Evolutionary conservation across 106 monocot genomes (phyloP), one percentile per base, ranked within the genome.

Genomic region (Dactylorhiza incarnata): DNA sequence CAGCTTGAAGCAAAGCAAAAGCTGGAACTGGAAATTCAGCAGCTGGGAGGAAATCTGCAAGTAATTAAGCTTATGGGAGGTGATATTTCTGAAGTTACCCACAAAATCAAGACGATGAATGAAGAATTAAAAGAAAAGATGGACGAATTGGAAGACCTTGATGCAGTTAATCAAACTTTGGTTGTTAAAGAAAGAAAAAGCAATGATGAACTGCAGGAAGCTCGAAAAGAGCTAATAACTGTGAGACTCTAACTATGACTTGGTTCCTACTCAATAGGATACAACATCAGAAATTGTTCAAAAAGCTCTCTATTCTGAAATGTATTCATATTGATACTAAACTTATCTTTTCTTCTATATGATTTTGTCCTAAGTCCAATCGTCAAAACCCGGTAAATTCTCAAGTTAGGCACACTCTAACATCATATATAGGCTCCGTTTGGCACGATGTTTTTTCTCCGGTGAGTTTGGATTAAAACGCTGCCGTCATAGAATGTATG

Each of bases 1-100:
- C 88, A 95, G 49, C 24, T 90, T n/a, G 92, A 90, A 82, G 88
- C 84, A 62, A 95, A 90, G 51, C 95, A 95, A 74, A 84, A 88
- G 49, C 78, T 95, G 5, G 90, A 95, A 75, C 74, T 88, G 59
- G 95, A 95, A 76, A 92, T 95, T 20, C 86, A 90, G 74, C 88
- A 92, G 82, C n/a, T 92, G 59, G 90, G 82, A 75, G 90, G 95
- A 48, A 77, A 84, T 68, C 50, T 95, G 55, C 73, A 85, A 68
- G 87, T 90, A 20, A 86, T 90, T 85, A 84, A 85, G 29, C 86
- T 82, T 62, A 82, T 90, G 90, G 86, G 81, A 71, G 74, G 80
- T 70, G 17, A 68, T 22, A 84, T 86, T 59, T 58, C 72, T 6
- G 70, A 37, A 11, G 26, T 84, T 25, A 78, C 78, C 77, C 82